These are phyloP conservation scores for Pyrus pyrifolia DNA, from an alignment of 306 rosid species.

Conservation along the genomic window DNA sequence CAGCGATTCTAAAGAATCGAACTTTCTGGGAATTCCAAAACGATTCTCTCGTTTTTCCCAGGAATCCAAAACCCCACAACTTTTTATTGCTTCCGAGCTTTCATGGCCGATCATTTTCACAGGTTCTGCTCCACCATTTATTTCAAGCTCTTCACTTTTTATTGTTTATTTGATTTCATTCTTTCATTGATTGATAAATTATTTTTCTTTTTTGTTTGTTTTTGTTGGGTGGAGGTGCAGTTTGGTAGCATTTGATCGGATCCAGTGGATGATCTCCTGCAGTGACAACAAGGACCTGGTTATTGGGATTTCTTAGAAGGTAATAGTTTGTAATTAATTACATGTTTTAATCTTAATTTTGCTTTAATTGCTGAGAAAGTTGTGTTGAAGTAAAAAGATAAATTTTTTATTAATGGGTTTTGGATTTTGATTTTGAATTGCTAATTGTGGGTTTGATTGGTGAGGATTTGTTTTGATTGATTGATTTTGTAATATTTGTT, in stretches of 20 bases:
- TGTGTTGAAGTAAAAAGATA: not conserved
- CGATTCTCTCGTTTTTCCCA: not conserved
- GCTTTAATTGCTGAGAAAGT: not conserved
- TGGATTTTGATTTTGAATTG: not conserved
- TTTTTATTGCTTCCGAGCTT: slow-evolving; percentile 24
- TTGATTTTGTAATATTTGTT: not conserved
- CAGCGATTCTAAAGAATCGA: slow-evolving; percentile 4
- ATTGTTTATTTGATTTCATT: not conserved
- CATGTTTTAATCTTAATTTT: not conserved
- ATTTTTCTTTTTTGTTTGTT: not conserved
- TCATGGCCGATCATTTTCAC: slow-evolving; percentile 47
- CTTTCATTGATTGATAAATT: not conserved
- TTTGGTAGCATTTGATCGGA: slow-evolving; percentile 32
- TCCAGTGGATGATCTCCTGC: slow-evolving; percentile 28
- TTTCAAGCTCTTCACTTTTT: not conserved
- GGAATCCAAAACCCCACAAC: slow-evolving; percentile 4
- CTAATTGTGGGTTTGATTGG: not conserved
- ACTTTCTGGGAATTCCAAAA: not conserved
- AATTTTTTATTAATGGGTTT: not conserved
- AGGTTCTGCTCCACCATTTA: slow-evolving; percentile 40
- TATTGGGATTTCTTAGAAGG: slow-evolving; percentile 16
- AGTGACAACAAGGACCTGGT: slow-evolving; percentile 15
- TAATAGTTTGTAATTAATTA: slow-evolving; percentile 3
- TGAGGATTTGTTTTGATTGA: not conserved
- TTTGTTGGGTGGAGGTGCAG: slow-evolving; percentile 9